These are phyloP conservation scores for Penicillium flavigenum DNA, from an alignment of 495 filamentous ascomycete genomes.

Conservation along the genomic window DNA sequence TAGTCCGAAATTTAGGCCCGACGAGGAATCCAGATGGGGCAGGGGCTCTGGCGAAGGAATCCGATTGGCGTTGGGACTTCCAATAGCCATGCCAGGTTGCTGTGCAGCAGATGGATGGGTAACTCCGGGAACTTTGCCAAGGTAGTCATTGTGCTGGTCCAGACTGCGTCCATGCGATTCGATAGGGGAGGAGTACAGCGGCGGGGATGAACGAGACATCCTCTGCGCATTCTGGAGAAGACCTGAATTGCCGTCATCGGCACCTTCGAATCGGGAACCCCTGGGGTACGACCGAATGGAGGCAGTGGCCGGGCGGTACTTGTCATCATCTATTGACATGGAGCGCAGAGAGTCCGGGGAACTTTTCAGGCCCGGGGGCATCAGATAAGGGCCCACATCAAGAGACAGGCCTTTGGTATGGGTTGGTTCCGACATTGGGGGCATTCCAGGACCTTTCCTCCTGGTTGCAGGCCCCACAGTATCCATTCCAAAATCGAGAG, in stretches of 20 bases:
- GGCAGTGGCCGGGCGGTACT: slow-evolving; percentile 74
- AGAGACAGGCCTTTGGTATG: slow-evolving; percentile 75
- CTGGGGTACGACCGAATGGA: slow-evolving; percentile 56
- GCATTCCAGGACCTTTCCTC: slow-evolving; percentile 41
- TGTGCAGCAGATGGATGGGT: slow-evolving; percentile 16
- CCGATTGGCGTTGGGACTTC: slow-evolving; percentile 31
- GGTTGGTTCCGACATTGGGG: slow-evolving; percentile 35
- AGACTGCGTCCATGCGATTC: slow-evolving; percentile 20
- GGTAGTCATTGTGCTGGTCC: slow-evolving; percentile 17
- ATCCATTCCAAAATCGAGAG: slow-evolving; percentile 87
- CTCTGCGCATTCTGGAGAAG: slow-evolving; percentile 61
- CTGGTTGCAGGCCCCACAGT: slow-evolving; percentile 41
- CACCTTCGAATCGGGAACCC: slow-evolving; percentile 43
- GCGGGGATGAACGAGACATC: slow-evolving; percentile 64
- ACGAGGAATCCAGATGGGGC: slow-evolving; percentile 14
- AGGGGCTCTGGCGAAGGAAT: slow-evolving; percentile 21
- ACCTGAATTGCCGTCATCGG: slow-evolving; percentile 59
- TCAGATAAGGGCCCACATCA: slow-evolving; percentile 74
- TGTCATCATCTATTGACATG: slow-evolving; percentile 74
- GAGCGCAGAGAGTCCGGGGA: slow-evolving; percentile 86
- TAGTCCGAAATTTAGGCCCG: slow-evolving; percentile 25
- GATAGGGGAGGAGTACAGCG: slow-evolving; percentile 31
- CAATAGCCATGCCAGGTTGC: slow-evolving; percentile 16
- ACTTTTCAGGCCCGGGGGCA: slow-evolving; percentile 75
- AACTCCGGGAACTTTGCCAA: slow-evolving; percentile 11